These are phyloP conservation scores for Aspergillus funiculosus DNA, from an alignment of 495 filamentous ascomycete species.

Conservation along the genomic window DNA sequence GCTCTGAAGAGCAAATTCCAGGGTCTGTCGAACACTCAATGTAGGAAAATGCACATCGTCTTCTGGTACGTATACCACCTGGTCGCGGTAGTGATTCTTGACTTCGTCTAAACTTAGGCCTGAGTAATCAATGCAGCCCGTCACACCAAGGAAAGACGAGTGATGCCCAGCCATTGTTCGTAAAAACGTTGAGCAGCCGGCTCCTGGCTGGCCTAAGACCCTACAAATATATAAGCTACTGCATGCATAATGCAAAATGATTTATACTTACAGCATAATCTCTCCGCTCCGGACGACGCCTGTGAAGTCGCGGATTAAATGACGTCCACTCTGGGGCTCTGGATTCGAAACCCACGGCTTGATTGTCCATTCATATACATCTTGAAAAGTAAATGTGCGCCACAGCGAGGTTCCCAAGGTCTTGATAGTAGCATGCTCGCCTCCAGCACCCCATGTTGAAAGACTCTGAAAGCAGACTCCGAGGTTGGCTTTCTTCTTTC, in stretches of 20 bases:
- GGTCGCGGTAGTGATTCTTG: conserved; percentile 64
- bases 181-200: conserved; percentile 83
- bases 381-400: conserved; percentile 33
- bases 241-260: too few relatives aligned
- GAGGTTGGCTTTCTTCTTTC: conserved; percentile 30
- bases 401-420: conserved; percentile 32
- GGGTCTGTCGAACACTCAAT: conserved; percentile 75
- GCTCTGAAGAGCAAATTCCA: conserved; percentile 73
- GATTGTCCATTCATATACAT: conserved; percentile 38
- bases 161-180: conserved; percentile 78
- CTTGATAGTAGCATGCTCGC: conserved; percentile 29
- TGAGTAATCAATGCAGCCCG: conserved; percentile 74
- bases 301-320: conserved; percentile 52
- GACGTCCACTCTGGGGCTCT: conserved; percentile 28
- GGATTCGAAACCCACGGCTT: conserved; percentile 30
- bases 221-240: conserved; percentile 10
- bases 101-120: conserved; percentile 56
- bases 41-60: conserved; percentile 79
- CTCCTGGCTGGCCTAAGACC: conserved; percentile 78
- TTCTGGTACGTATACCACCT: conserved; percentile 77
- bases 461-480: conserved; percentile 35
- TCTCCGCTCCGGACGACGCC: conserved; percentile 66
- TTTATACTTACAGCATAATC: conserved; percentile 55
- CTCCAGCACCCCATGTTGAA: conserved; percentile 34
- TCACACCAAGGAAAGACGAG: conserved; percentile 68